Evolutionary conservation across 2,329 filamentous ascomycete species (phyloP).

Genomic region (Claviceps sorghi): DNA sequence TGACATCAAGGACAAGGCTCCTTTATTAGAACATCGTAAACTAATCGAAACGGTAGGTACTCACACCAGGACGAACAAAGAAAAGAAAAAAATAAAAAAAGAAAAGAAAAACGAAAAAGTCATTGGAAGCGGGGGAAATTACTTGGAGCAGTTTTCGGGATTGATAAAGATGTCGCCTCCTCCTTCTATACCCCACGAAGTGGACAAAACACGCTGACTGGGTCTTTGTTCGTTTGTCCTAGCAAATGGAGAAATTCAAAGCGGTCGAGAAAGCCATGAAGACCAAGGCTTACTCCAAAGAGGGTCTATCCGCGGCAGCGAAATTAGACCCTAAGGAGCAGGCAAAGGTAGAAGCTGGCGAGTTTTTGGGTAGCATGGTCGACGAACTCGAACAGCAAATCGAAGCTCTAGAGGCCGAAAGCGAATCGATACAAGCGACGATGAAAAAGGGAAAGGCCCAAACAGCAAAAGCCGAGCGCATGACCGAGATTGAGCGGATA

Average conservation of each 20-base stretch:
- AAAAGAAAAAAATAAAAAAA: too few species aligned
- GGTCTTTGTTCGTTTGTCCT: conserved; percentile 11
- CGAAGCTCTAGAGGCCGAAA: conserved; percentile 80
- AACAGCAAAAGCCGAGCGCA: conserved; percentile 65
- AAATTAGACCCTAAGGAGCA: conserved; percentile 97
- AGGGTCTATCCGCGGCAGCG: conserved; percentile 78
- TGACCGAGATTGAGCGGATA: conserved; percentile 69
- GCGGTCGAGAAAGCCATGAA: conserved; percentile 99
- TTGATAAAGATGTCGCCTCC: not conserved
- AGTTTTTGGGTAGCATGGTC: conserved; percentile 76
- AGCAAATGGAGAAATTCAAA: conserved; percentile 99
- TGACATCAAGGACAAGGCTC: conserved; percentile 99
- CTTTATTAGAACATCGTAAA: conserved; percentile 82
- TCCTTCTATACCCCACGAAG: not conserved
- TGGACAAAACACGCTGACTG: not conserved
- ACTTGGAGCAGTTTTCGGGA: not conserved
- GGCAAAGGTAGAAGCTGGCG: conserved; percentile 75
- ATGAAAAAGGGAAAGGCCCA: conserved; percentile 95
- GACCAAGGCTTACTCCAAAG: conserved; percentile 98
- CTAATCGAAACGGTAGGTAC: conserved; percentile 84
- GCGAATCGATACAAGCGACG: conserved; percentile 69
- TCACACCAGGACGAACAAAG: conserved; percentile 1
- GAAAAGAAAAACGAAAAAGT: too few species aligned
- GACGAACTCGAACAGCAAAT: conserved; percentile 91
- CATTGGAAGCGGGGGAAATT: not conserved